These are phyloP conservation scores for Phaeosphaeriaceae sp. DNA, from an alignment of 2,329 filamentous ascomycete genomes.

Conservation along the genomic window DNA sequence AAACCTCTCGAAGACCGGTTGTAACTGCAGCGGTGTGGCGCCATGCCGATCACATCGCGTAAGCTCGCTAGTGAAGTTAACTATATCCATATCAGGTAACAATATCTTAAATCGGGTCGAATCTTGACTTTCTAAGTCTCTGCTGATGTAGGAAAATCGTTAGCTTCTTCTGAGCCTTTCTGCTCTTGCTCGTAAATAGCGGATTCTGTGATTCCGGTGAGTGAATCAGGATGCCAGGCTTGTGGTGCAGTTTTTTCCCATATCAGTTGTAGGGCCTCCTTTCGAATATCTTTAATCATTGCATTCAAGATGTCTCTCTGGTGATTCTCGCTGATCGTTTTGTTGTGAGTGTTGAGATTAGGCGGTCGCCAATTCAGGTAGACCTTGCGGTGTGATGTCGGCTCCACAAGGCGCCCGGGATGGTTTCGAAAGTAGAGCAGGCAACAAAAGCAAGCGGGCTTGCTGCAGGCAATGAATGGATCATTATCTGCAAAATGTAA, in stretches of 20 bases:
- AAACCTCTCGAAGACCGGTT: too few species aligned
- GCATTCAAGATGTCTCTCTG: constrained; percentile 18
- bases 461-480: constrained; percentile 59
- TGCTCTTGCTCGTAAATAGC: neutral
- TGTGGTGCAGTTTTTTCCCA: constrained; percentile 10
- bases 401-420: constrained; percentile 29
- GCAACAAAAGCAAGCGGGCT: constrained; percentile 60
- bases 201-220: constrained; percentile 11
- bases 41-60: too few species aligned
- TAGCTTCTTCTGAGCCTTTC: neutral
- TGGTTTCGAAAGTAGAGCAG: constrained; percentile 54
- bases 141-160: too few species aligned
- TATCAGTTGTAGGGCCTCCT: constrained; percentile 19
- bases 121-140: too few species aligned
- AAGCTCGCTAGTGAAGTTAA: too few species aligned
- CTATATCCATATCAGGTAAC: too few species aligned
- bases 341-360: constrained; percentile 1
- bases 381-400: constrained; percentile 48
- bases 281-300: constrained; percentile 17
- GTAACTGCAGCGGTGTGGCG: too few species aligned
- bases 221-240: constrained; percentile 14
- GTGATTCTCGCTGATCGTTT: neutral
- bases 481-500: constrained; percentile 50
- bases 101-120: too few species aligned
- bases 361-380: constrained; percentile 53